Conservation (phyloP, 1,139 yeast genomes). For the Blastobotrys raffinosifermentans region DNA sequence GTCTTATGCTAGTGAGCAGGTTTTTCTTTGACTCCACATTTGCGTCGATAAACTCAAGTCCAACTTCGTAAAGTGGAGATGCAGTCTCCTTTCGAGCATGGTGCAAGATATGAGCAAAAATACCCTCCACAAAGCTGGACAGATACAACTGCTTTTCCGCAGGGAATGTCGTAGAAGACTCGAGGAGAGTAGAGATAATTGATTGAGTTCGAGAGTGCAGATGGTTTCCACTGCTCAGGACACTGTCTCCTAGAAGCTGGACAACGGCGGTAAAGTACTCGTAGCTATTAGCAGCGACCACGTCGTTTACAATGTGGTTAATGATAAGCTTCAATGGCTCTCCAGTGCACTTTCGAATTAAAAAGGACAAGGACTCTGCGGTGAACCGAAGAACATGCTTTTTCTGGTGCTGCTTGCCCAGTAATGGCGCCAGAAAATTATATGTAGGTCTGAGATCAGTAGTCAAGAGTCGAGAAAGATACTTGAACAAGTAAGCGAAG, state of each 20-base stretch:
- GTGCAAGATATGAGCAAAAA: slow-evolving; percentile 43
- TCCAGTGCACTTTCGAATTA: slow-evolving; percentile 62
- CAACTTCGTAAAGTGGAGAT: slow-evolving; percentile 33
- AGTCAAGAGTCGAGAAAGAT: slow-evolving; percentile 59
- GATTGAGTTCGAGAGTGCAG: slow-evolving; percentile 64
- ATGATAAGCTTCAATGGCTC: slow-evolving; percentile 46
- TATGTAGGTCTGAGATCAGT: slow-evolving; percentile 66
- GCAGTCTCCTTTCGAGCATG: slow-evolving; percentile 58
- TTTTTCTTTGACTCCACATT: slow-evolving; percentile 7
- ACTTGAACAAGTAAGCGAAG: slow-evolving; percentile 84
- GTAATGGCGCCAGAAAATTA: slow-evolving; percentile 55
- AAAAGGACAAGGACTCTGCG: slow-evolving; percentile 83
- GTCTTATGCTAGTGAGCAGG: slow-evolving; percentile 12
- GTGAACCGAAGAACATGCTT: slow-evolving; percentile 70
- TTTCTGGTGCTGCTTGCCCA: slow-evolving; percentile 43
- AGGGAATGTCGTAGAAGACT: not conserved
- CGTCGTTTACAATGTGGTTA: slow-evolving; percentile 46
- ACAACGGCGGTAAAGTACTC: slow-evolving; percentile 53
- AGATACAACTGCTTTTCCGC: slow-evolving; percentile 16
- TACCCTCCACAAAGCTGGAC: slow-evolving; percentile 16
- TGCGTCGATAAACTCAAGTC: slow-evolving; percentile 18
- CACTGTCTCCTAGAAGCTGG: slow-evolving; percentile 63
- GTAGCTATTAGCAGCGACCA: slow-evolving; percentile 35
- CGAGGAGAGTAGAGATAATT: slow-evolving; percentile 42
- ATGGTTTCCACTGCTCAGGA: slow-evolving; percentile 64